These are phyloP conservation scores for Ceratobasidium sp. DNA, from an alignment of 1,284 basidiomycete genomes.

Conservation along the genomic window DNA sequence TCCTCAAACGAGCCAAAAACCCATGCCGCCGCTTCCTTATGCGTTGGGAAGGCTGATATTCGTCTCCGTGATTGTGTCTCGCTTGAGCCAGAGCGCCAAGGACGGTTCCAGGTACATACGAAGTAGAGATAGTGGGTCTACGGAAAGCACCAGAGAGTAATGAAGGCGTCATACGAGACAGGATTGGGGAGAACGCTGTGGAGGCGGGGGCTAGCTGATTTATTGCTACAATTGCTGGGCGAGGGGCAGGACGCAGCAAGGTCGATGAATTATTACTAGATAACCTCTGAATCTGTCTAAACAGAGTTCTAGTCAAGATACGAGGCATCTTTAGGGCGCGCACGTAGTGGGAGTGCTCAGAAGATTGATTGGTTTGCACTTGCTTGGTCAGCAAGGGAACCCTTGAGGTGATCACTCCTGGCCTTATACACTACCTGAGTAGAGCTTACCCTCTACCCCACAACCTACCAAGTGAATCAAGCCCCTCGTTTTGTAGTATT, in stretches of 20 bases:
- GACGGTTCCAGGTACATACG: conserved; percentile 35
- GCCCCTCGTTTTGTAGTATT: no score
- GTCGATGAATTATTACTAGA: background rate
- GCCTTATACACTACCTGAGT: no score
- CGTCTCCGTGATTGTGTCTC: conserved; percentile 58
- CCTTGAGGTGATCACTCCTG: background rate
- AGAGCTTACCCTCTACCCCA: background rate
- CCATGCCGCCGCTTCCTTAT: conserved; percentile 89
- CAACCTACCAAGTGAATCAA: no score
- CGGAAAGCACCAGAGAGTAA: conserved; percentile 14
- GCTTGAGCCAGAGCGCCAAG: conserved; percentile 43
- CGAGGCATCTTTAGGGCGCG: conserved; percentile 33
- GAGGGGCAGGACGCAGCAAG: background rate
- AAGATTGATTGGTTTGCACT: background rate
- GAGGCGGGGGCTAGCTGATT: conserved; percentile 8
- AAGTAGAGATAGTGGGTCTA: background rate
- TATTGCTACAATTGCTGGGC: background rate
- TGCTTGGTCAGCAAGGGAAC: background rate
- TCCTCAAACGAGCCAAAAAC: conserved; percentile 74
- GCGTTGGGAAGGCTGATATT: conserved; percentile 89
- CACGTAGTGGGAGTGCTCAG: background rate
- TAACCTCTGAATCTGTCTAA: conserved; percentile 7
- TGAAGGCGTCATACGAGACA: conserved; percentile 28
- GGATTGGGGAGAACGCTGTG: conserved; percentile 31
- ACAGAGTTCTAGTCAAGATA: conserved; percentile 15